Percentiles rank a stretch among this genome's conserved stretches.
Conservation (phyloP, 139 green algal genomes). For the Asterochloris sp. region DNA sequence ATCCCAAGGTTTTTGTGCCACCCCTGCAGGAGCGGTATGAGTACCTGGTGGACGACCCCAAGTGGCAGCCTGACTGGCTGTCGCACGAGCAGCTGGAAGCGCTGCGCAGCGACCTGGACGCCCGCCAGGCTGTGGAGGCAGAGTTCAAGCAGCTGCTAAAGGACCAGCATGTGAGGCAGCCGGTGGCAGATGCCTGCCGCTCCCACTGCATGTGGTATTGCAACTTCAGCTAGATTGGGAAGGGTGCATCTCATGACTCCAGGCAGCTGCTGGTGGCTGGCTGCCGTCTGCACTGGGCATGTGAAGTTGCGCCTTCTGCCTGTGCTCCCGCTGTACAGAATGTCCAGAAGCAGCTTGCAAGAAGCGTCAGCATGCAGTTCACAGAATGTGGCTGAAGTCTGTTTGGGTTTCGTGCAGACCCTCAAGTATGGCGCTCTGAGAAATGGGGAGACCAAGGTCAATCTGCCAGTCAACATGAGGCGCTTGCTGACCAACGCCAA, state of each 20-base stretch:
- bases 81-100: slow-evolving; percentile 44
- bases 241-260: not conserved
- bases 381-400: not conserved
- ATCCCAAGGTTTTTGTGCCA: not conserved
- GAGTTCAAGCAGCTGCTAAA: slow-evolving; percentile 36
- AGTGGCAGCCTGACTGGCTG: slow-evolving; percentile 61
- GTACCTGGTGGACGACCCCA: slow-evolving; percentile 54
- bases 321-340: too few species aligned
- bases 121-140: slow-evolving; percentile 40
- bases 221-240: not conserved
- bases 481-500: slow-evolving; percentile 96
- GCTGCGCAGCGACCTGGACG: slow-evolving; percentile 51
- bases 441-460: slow-evolving; percentile 71
- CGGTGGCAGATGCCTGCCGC: not conserved
- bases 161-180: not conserved
- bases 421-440: slow-evolving; percentile 79
- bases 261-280: too few species aligned
- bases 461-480: slow-evolving; percentile 90
- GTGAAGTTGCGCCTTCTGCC: too few species aligned
- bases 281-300: too few species aligned
- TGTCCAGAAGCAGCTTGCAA: too few species aligned
- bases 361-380: not conserved
- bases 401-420: slow-evolving; percentile 34
- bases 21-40: slow-evolving; percentile 34
- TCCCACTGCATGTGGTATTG: not conserved